Conservation (phyloP, 108 stramenopile genomes). For the Pseudonitzschia multistriata region DNA sequence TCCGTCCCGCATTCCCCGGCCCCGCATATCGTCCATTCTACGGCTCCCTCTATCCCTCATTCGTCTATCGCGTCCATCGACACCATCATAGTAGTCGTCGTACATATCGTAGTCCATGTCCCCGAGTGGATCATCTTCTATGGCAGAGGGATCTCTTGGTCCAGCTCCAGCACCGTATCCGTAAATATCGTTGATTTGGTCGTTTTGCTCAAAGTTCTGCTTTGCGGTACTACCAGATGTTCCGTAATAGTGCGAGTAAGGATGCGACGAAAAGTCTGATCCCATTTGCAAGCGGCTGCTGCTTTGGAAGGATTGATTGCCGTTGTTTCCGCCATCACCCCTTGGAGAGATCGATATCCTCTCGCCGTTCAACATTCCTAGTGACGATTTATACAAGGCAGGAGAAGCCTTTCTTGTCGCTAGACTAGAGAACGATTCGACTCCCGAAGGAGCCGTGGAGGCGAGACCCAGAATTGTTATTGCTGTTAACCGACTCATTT, state of each 20-base stretch:
- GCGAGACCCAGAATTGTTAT: slow-evolving; percentile 12
- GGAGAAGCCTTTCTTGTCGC: not conserved
- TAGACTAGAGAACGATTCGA: slow-evolving; percentile 5
- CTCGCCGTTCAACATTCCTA: slow-evolving; percentile 2
- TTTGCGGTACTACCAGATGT: slow-evolving; percentile 12
- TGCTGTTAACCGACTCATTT: slow-evolving; percentile 17
- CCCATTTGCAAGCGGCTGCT: not conserved
- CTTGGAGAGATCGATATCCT: not conserved
- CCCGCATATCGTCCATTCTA: not conserved
- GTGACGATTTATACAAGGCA: not conserved
- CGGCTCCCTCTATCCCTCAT: not conserved
- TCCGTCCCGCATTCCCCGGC: not conserved
- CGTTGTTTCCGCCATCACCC: not conserved
- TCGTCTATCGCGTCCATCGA: not conserved
- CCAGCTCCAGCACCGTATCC: slow-evolving; percentile 4
- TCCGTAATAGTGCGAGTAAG: slow-evolving; percentile 10
- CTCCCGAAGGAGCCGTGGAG: slow-evolving; percentile 9
- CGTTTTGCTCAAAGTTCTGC: slow-evolving; percentile 18
- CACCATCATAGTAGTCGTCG: not conserved
- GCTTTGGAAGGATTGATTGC: not conserved
- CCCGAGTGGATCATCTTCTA: not conserved
- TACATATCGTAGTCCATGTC: not conserved
- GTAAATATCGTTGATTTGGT: slow-evolving; percentile 12
- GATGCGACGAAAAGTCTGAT: slow-evolving; percentile 17
- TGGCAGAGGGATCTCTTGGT: not conserved